Evolutionary conservation across 257 asterid species (phyloP).

Genomic region (Mentha longifolia): DNA sequence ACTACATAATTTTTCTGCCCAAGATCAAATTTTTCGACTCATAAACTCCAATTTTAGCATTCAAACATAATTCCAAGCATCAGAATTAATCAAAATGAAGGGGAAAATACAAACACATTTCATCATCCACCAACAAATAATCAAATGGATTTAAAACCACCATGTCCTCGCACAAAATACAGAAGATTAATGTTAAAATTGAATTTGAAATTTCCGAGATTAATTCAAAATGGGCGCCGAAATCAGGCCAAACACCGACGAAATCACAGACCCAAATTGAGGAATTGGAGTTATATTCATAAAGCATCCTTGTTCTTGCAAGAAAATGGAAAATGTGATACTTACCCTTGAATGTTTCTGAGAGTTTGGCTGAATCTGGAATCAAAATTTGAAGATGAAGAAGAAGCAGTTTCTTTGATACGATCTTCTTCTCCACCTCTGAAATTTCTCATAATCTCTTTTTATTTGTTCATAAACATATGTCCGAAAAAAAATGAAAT

Average conservation of each 20-base stretch:
- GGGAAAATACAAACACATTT: background rate
- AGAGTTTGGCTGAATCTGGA: conserved; percentile 95
- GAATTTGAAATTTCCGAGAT: conserved; percentile 4
- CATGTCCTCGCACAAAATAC: background rate
- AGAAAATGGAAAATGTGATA: conserved; percentile 8
- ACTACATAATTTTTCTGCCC: background rate
- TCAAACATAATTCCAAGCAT: background rate
- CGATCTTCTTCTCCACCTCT: conserved; percentile 55
- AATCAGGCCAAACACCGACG: conserved; percentile 27
- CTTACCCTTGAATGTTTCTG: conserved; percentile 91
- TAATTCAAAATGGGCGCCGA: conserved; percentile 24
- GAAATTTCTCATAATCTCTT: conserved; percentile 24
- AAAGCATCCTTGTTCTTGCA: conserved; percentile 1
- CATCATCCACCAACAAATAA: conserved; percentile 25
- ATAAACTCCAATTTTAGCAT: conserved; percentile 11
- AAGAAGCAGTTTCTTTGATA: conserved; percentile 45
- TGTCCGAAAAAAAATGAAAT: background rate
- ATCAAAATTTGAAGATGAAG: conserved; percentile 62
- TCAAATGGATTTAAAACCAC: conserved; percentile 13
- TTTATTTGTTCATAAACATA: background rate
- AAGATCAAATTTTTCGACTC: conserved; percentile 12
- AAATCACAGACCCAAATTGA: conserved; percentile 1
- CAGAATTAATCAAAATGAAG: background rate
- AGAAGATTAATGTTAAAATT: background rate
- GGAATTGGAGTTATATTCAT: conserved; percentile 5